Evolutionary conservation across 208 protist species (phyloP).

Genomic region (Lotmaria passim): DNA sequence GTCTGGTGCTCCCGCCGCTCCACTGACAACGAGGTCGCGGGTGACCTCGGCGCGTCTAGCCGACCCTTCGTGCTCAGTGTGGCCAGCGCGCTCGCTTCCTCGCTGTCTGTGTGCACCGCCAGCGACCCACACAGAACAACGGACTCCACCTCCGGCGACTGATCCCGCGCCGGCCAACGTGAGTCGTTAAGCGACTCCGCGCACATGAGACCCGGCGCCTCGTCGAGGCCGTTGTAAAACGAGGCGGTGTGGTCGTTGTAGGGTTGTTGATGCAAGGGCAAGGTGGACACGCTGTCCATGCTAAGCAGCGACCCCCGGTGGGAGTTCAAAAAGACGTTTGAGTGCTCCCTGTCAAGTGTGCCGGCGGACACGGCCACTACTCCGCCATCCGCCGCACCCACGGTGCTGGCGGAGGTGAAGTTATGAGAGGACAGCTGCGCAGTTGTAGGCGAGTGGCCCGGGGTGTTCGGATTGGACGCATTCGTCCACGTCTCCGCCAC

Average conservation of each 20-base stretch:
- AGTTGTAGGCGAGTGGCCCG: constrained; percentile 11
- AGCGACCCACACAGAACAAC: constrained; percentile 5
- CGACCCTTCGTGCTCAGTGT: background rate
- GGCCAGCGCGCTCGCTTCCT: background rate
- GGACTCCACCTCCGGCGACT: constrained; percentile 15
- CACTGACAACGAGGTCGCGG: background rate
- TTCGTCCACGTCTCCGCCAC: constrained; percentile 11
- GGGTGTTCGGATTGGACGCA: constrained; percentile 9
- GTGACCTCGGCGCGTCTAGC: background rate
- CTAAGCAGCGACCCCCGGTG: background rate
- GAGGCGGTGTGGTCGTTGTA: constrained; percentile 41
- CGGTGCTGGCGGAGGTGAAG: constrained; percentile 12
- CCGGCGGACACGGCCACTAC: background rate
- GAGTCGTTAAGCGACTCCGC: constrained; percentile 6
- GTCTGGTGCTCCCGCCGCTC: background rate
- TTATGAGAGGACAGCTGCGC: background rate
- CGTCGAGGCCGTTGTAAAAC: constrained; percentile 48
- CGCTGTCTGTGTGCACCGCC: constrained; percentile 11
- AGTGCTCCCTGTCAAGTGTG: background rate
- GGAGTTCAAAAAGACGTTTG: background rate
- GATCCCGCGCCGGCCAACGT: constrained; percentile 1
- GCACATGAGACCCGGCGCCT: constrained; percentile 1
- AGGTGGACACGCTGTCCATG: constrained; percentile 5
- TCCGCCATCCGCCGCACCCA: constrained; percentile 2
- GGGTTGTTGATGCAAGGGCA: constrained; percentile 54